Base-by-base conservation (phyloP, 768 basidiomycete genomes). In the Boletus patriciae region DNA sequence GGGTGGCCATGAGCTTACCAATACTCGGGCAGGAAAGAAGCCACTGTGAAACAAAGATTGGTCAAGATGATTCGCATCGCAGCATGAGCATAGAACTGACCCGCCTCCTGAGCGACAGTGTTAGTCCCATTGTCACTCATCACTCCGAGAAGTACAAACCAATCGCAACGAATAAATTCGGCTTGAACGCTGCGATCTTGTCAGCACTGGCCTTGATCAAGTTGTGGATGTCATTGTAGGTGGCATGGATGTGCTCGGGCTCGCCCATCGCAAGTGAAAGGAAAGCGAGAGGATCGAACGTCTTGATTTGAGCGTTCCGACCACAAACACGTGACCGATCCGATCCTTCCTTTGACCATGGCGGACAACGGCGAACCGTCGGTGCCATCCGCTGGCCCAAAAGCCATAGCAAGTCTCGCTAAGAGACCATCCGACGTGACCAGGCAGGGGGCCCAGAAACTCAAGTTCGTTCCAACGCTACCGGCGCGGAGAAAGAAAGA, bases 161-260 rank as follows among this genome's bases (percentile, higher is more conserved):
- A 59, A 93, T 94, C 9, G 92, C 92, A 55, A 95, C 81, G 66
- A 95, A 76, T 58, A 93, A 73, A 70, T 93, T 85, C n/a, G 93
- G 93, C 64, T 88, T 88, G 76, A 95, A 98, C 44, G 86, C 70
- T 33, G 85, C 87, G 65, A 98, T 93, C 65, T 81, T 77, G 46
- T 78, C 77, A 2, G 88, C 85, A 2, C 80, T 77, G 13, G 73
- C 76, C 64, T 85, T 85, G 64, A 96, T 94, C 59, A 93, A 80
- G 62, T 91, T 91, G 79, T 97, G 94, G 52, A 96, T 86, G 49
- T 96, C 88, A 66, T 96, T 95, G 78, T 97, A 97, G 19, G 92
- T 95, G 54, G 87, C 78, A 54, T 78, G 85, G 70, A 82, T 64
- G 68, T 92, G 90, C 65, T 86, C 71, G 40, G 83, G 77, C 67